Evolutionary conservation across 169 alveolate species (phyloP), one percentile per base, ranked within the genome.

Genomic region (Plasmodium vinckei): DNA sequence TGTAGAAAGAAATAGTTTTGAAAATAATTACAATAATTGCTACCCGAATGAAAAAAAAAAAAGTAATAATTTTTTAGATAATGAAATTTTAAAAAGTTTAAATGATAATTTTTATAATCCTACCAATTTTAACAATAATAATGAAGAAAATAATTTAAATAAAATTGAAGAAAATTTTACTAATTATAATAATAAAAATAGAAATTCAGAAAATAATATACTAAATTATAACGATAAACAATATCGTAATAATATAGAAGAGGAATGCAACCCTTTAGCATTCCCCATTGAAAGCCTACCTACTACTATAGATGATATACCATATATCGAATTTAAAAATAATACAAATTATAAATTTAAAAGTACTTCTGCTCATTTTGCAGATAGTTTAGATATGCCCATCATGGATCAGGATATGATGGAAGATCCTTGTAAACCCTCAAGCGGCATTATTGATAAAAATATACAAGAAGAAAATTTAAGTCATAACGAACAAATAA

Each of bases 301-400:
- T 33, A 33, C 6, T 33, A 33, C 42, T 33, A 33, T 33, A 33
- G 42, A 33, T 33, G 42, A 33, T 33, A 46, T 73, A 59, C 33
- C 64, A 4, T 53, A 73, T 15, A 72, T 59, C 27, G 72, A 23
- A 6, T 59, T 60, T 44, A 21, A 44, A 59, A 73, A 73, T 73
- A 72, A 27, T 49, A 73, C 19, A 49, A 27, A 59, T 53, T 13
- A 21, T 42, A 73, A 73, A 33, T 73, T 72, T 17, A 56, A 72
- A 33, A 73, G 72, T 21, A 73, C 69, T 7, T 73, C 73, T n/a
- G 21, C 44, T 63, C 59, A 59, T 73, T 57, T 57, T 73, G 61
- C 72, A 4, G 87, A 73, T 60, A 60, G 12, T 23, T 73, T 72
- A n/a, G 84, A 71, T 9, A 19, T 7, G 9, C 19, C 17, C 54